Percentiles rank a stretch among this genome's conserved stretches.
Conservation (phyloP, 2,329 filamentous ascomycete species). For the Fusarium sp. region DNA sequence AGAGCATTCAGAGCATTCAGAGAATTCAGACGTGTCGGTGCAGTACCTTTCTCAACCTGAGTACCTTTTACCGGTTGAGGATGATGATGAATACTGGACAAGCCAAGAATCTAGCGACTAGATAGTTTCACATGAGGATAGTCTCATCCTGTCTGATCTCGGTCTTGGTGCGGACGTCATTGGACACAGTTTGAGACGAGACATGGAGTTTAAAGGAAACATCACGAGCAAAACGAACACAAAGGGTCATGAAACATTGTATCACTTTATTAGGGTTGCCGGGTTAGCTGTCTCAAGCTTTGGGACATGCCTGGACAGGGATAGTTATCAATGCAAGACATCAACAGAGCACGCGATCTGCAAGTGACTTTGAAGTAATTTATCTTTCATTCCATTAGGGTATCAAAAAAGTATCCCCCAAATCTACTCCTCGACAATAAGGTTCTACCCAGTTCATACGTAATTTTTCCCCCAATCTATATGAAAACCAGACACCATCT, state of each 20-base stretch:
- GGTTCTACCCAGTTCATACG: constrained; percentile 48
- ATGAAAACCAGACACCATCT: constrained; percentile 40
- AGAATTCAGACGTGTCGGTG: too few relatives aligned
- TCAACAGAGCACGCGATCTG: not conserved
- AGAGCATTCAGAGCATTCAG: too few relatives aligned
- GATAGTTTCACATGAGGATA: not conserved
- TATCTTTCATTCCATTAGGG: constrained; percentile 47
- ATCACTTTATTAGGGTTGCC: not conserved
- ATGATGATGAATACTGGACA: not conserved
- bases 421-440: constrained; percentile 41
- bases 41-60: too few relatives aligned
- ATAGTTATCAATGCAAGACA: constrained; percentile 1
- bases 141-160: not conserved
- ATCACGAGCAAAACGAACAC: constrained; percentile 3
- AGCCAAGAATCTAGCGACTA: not conserved
- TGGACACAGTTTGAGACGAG: not conserved
- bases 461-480: constrained; percentile 43
- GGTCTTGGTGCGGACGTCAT: not conserved
- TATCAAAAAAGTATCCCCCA: constrained; percentile 43
- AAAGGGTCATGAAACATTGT: constrained; percentile 3
- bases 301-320: not conserved
- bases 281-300: constrained; percentile 17
- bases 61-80: too few relatives aligned
- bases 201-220: not conserved
- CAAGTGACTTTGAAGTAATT: constrained; percentile 21